phyloP scores from a whole-genome alignment of 2,329 filamentous ascomycete species.

The Daldinia sp. region DNA sequence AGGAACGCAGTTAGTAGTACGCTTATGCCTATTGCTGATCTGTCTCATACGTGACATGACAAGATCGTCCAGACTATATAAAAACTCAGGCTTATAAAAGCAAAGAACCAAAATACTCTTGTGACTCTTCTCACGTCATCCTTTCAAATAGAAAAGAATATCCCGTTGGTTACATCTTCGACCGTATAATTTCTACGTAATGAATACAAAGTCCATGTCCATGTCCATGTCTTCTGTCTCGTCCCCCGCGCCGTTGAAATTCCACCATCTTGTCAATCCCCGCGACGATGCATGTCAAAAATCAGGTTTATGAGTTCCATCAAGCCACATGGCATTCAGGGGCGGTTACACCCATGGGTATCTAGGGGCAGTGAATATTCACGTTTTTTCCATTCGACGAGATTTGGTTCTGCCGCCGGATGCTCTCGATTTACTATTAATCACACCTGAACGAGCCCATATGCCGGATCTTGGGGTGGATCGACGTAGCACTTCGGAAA shows the following conservation, averaged over 20 bases:
- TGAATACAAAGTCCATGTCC: neutral
- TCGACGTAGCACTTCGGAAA: slow-evolving; percentile 24
- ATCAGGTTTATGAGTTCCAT: slow-evolving; percentile 11
- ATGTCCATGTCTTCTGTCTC: neutral
- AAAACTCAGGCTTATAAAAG: neutral
- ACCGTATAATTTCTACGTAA: slow-evolving; percentile 6
- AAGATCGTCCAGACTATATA: neutral
- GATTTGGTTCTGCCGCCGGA: slow-evolving; percentile 11
- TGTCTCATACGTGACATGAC: neutral
- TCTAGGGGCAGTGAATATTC: neutral
- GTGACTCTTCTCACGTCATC: slow-evolving; percentile 11
- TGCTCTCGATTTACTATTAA: slow-evolving; percentile 12
- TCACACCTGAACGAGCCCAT: slow-evolving; percentile 15
- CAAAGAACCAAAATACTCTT: neutral
- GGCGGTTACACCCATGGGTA: neutral
- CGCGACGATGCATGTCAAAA: neutral
- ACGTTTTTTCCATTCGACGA: neutral
- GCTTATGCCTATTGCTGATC: neutral
- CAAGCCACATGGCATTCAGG: slow-evolving; percentile 10
- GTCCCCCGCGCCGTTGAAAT: neutral
- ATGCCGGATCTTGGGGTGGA: slow-evolving; percentile 22
- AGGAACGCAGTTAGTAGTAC: neutral
- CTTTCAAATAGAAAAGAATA: too few relatives aligned
- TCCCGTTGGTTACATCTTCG: neutral
- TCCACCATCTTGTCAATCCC: neutral